These are phyloP conservation scores for Saprolegnia parasitica DNA, from an alignment of 352 stramenopile genomes.

Conservation along the genomic window DNA sequence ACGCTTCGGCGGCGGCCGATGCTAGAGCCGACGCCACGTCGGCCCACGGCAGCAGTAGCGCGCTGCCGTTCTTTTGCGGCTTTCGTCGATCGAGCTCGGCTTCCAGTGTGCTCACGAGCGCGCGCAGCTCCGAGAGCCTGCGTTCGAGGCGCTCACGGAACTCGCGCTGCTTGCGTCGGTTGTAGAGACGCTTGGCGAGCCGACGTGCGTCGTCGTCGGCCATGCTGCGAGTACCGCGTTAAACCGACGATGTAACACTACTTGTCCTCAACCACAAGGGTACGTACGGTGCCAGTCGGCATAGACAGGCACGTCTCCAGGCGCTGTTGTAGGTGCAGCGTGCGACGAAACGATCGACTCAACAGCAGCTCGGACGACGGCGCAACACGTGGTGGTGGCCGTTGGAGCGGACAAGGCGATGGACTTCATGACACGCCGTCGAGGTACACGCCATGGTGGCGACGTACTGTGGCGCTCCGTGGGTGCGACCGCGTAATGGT, in stretches of 20 bases:
- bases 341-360: too few species aligned
- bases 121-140: not conserved
- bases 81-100: not conserved
- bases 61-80: not conserved
- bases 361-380: too few species aligned
- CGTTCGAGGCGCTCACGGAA: conserved; percentile 11
- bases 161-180: conserved; percentile 20
- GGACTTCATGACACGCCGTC: too few species aligned
- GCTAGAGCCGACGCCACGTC: not conserved
- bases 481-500: too few species aligned
- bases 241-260: not conserved
- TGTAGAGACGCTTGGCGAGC: conserved; percentile 11
- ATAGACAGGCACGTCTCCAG: too few species aligned
- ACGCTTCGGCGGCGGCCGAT: not conserved
- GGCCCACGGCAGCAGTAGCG: conserved; percentile 12
- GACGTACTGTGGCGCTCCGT: too few species aligned
- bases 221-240: not conserved
- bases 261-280: too few species aligned
- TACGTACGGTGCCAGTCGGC: too few species aligned
- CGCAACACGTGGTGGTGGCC: too few species aligned
- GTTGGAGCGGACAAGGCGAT: too few species aligned
- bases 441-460: too few species aligned
- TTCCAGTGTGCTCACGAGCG: not conserved
- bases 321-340: too few species aligned
- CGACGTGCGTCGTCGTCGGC: not conserved